phyloP scores from a whole-genome alignment of 805 yeast species.

The Saccharomycopsis sp. region DNA sequence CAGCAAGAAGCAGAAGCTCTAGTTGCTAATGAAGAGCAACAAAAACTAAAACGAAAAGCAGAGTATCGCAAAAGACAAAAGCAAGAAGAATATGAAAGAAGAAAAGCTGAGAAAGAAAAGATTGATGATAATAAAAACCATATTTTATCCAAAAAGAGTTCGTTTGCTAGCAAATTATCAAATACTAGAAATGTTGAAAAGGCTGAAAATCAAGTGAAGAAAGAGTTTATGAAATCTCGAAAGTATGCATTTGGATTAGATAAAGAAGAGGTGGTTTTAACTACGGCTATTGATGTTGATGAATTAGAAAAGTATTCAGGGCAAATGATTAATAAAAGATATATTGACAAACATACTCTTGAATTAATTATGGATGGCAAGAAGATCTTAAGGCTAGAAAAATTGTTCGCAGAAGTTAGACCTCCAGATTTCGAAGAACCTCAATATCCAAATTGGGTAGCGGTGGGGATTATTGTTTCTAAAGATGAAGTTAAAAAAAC shows the following conservation, averaged over 20 bases:
- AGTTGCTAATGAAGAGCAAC: background rate
- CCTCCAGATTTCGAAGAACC: conserved; percentile 70
- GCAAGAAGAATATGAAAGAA: background rate
- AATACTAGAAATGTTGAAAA: background rate
- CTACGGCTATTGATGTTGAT: conserved; percentile 25
- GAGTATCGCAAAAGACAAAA: background rate
- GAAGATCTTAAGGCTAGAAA: conserved; percentile 46
- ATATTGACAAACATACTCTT: conserved; percentile 30
- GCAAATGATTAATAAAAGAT: conserved; percentile 34
- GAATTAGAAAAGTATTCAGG: conserved; percentile 40
- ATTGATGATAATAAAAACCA: too few species aligned
- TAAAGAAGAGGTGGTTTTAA: background rate
- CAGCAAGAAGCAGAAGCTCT: conserved; percentile 5
- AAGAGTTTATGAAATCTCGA: conserved; percentile 8
- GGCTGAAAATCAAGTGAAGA: conserved; percentile 1
- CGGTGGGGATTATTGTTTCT: conserved; percentile 53
- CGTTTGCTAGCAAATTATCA: background rate
- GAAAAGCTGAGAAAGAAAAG: background rate
- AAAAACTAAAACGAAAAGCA: background rate
- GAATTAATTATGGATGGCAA: conserved; percentile 33
- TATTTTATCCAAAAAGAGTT: background rate
- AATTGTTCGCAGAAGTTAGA: conserved; percentile 49
- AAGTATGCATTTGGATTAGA: conserved; percentile 15
- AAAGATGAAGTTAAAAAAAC: conserved; percentile 33
- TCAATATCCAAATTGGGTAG: conserved; percentile 64